Conservation (phyloP, 257 asterid genomes). For the Petunia secreta region DNA sequence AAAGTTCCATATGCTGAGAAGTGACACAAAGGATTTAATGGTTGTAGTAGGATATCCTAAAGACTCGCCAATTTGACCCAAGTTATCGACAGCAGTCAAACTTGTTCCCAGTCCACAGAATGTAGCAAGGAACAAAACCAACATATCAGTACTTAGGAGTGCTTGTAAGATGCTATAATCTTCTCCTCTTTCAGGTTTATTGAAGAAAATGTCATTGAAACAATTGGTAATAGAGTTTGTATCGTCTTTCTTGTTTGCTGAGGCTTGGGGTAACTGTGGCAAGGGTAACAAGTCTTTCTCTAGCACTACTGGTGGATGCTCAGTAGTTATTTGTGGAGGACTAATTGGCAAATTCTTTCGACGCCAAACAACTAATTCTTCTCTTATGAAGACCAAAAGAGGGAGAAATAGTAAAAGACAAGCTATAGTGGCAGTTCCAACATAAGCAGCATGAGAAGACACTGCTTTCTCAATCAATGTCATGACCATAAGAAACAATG, state of each 20-base stretch:
- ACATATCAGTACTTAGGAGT: slow-evolving; percentile 65
- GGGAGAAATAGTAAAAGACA: slow-evolving; percentile 65
- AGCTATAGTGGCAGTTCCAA: slow-evolving; percentile 63
- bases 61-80: slow-evolving; percentile 80
- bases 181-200: slow-evolving; percentile 75
- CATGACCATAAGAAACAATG: slow-evolving; percentile 73
- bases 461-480: slow-evolving; percentile 53
- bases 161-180: slow-evolving; percentile 75
- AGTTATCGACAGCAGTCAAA: slow-evolving; percentile 74
- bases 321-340: slow-evolving; percentile 33
- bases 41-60: slow-evolving; percentile 75
- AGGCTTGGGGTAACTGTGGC: background rate
- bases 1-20: slow-evolving; percentile 77
- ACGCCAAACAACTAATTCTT: slow-evolving; percentile 49
- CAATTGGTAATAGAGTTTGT: slow-evolving; percentile 29
- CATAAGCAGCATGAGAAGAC: slow-evolving; percentile 66
- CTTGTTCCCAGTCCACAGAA: slow-evolving; percentile 79
- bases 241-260: background rate
- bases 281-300: background rate
- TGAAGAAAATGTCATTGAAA: slow-evolving; percentile 41
- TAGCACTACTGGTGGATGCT: slow-evolving; percentile 14
- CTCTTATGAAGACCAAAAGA: slow-evolving; percentile 54
- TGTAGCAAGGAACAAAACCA: slow-evolving; percentile 61
- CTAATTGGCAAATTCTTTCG: slow-evolving; percentile 19
- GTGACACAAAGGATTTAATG: slow-evolving; percentile 61